Base-by-base conservation (phyloP, 2,329 filamentous ascomycete species). In the Boeremia exigua region DNA sequence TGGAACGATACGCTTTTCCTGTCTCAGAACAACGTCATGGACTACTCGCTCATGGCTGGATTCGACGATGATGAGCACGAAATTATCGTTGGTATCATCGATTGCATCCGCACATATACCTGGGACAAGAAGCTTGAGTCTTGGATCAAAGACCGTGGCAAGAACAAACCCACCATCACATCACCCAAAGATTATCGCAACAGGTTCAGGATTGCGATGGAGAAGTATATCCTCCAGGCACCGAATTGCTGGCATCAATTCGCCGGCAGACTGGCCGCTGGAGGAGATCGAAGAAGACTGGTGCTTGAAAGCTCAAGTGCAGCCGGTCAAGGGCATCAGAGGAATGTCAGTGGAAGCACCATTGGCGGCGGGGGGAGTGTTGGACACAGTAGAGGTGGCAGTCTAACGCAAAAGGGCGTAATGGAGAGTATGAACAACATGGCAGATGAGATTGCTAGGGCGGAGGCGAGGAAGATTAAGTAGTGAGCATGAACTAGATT, bases 61-160 rank as follows among this genome's bases (percentile, higher is more conserved):
- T 96, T 99, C 39, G 94, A 99, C 69, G 95, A 97, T 73, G 83
- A 84, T 33, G 86, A 87, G 60, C 93, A 94, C 68, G 94, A 99
- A 77, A 85, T 99, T 12, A 92, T 98, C 12, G 93, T 99, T 2
- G 95, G 95, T 4, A 98, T 99, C 69, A 98, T 99, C 62, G 76
- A 99, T 75, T 98, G 95, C 74, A 98, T 99, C 64, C 87, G 95
- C 51, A 99, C 95, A 0, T 99, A 98, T 73, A 99, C 95, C 0
- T 99, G 95, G 92, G 95, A 99, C 80, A 99, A 99, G 82, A 97
- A 97, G 74, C 85, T 99, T n/a, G 95, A 99, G 79, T 95, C 89
- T 50, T 99, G 95, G 95, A 97, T 99, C 83, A 99, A 99, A 77
- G 93, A 98, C 71, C 89, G 94, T 34, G 95, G 96, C 68, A 88